A percentile compares a stretch with the other conserved stretches of the same genome.
phyloP scores from a whole-genome alignment of 73 alveolate genomes.

The Paramecium pentaurelia region DNA sequence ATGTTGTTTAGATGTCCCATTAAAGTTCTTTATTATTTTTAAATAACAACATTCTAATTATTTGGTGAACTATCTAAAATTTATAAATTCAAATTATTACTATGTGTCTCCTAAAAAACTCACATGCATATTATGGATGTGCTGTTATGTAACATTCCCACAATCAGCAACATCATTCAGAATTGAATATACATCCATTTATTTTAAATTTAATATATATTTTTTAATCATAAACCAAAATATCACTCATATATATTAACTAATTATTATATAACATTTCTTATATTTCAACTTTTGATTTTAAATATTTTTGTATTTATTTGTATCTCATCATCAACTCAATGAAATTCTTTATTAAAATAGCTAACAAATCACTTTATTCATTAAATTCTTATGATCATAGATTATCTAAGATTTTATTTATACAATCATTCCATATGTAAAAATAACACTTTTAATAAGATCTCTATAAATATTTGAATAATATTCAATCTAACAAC shows the following conservation, averaged over 20 bases:
- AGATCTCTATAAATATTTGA: too few species aligned
- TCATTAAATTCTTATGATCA: too few species aligned
- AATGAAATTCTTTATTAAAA: not conserved
- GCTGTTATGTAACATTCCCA: not conserved
- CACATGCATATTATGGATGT: not conserved
- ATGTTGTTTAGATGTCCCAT: not conserved
- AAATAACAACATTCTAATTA: not conserved
- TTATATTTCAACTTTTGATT: not conserved
- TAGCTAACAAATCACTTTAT: not conserved
- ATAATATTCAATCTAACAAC: too few species aligned
- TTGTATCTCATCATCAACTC: not conserved
- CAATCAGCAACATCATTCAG: conserved; percentile 38
- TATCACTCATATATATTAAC: not conserved
- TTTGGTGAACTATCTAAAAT: not conserved
- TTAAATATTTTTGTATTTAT: not conserved
- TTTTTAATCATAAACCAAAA: not conserved
- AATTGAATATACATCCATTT: conserved; percentile 6
- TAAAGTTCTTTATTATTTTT: not conserved
- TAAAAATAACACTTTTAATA: too few species aligned
- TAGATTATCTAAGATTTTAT: too few species aligned
- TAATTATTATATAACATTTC: not conserved
- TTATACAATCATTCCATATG: too few species aligned
- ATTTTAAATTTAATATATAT: not conserved
- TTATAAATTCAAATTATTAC: not conserved
- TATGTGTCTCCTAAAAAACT: not conserved